Conservation (phyloP, 2,329 filamentous ascomycete genomes). For the Nemania bipapillata region DNA sequence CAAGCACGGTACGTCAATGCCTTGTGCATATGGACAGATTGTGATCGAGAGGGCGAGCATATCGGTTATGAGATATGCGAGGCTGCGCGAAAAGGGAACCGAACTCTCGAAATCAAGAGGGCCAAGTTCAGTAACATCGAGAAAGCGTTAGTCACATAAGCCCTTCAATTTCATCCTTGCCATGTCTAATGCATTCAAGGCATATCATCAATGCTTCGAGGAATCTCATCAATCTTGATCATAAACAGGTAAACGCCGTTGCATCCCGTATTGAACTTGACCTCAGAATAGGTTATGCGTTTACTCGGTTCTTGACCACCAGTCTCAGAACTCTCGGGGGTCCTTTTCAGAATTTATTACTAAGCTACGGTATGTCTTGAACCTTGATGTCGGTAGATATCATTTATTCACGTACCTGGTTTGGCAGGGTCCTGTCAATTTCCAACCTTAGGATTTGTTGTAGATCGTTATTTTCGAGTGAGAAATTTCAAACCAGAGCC, state of each 20-base stretch:
- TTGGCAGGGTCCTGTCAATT: constrained; percentile 87
- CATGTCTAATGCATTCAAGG: constrained; percentile 57
- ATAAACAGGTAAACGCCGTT: constrained; percentile 87
- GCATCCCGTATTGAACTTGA: constrained; percentile 91
- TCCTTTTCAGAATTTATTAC: constrained; percentile 69
- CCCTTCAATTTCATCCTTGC: background rate
- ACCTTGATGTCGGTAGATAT: constrained; percentile 3
- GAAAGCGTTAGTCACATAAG: constrained; percentile 70
- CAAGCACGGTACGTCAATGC: constrained; percentile 78
- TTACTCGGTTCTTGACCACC: constrained; percentile 87
- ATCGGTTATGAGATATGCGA: constrained; percentile 91
- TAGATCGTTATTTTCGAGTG: constrained; percentile 93
- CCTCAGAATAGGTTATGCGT: constrained; percentile 88
- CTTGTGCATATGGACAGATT: constrained; percentile 98
- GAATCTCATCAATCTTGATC: constrained; percentile 80
- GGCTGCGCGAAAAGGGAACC: constrained; percentile 79
- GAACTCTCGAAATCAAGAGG: constrained; percentile 79
- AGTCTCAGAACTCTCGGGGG: constrained; percentile 78
- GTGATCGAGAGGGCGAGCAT: constrained; percentile 95
- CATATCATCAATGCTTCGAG: constrained; percentile 88
- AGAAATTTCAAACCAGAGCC: constrained; percentile 91
- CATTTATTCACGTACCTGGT: constrained; percentile 35
- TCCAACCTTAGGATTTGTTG: constrained; percentile 94
- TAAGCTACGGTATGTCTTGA: constrained; percentile 78
- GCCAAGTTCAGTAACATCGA: constrained; percentile 97